phyloP scores from a whole-genome alignment of 805 yeast species.

The Candida ovalis region DNA sequence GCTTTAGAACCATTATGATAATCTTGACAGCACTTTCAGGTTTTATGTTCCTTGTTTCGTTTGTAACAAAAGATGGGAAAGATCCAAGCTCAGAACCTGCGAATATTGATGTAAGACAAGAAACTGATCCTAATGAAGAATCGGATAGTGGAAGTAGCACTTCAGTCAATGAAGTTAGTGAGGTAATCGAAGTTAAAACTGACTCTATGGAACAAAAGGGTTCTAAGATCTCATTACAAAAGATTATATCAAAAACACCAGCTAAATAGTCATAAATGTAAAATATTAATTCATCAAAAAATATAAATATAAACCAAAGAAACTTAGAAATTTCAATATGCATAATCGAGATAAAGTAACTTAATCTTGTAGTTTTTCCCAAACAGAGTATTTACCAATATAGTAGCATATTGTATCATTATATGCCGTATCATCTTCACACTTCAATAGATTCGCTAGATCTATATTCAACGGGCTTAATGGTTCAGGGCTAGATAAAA shows the following conservation, averaged over 20 bases:
- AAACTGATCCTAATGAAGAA: background rate
- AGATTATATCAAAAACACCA: background rate
- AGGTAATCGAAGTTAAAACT: background rate
- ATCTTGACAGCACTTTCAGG: conserved; percentile 14
- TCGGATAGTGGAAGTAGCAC: background rate
- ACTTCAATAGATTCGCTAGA: conserved; percentile 55
- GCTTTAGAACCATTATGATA: conserved; percentile 12
- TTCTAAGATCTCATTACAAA: background rate
- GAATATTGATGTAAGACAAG: background rate
- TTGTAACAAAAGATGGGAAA: conserved; percentile 8
- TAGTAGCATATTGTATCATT: conserved; percentile 40
- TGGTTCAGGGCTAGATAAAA: conserved; percentile 64
- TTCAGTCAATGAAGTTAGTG: background rate
- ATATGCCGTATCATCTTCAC: conserved; percentile 43
- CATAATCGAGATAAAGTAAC: background rate
- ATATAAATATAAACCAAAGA: background rate
- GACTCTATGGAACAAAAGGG: background rate
- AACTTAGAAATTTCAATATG: background rate
- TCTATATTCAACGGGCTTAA: conserved; percentile 70
- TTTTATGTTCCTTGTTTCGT: conserved; percentile 13
- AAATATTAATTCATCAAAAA: background rate
- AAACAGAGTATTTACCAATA: conserved; percentile 19
- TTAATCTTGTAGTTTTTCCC: conserved; percentile 9
- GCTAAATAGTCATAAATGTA: background rate
- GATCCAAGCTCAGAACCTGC: background rate